Base-by-base conservation (phyloP, 2,329 filamentous ascomycete species). In the Nannizzia gypsea region DNA sequence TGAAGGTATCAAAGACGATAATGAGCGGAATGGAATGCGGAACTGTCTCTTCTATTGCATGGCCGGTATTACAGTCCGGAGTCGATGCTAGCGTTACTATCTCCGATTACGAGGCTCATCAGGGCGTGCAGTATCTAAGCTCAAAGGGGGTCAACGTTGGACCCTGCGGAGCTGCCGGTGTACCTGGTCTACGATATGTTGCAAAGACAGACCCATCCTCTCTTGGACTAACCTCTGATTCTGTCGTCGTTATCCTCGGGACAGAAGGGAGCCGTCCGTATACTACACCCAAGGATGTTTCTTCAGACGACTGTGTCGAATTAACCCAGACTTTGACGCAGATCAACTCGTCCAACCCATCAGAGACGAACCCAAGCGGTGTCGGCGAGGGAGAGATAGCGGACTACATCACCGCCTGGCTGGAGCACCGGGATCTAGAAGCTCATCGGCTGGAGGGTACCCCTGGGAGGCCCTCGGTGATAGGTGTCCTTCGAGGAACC, bases 21-120 rank as follows among this genome's bases (percentile, higher is more conserved):
- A 90, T 90, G 86, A 79, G 80, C 42, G 87, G 87, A 0, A 81
- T 90, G 74, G 83, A 88, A 64, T 90, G 87, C 62, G 86, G 86
- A 0, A 88, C 84, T 0, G 77, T 87, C 0, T 88, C 86, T 0
- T 75, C 75, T 0, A 82, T 80, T 0, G 84, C 86, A 0, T 91
- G 86, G 84, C 77, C 82, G 0, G 67, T 83, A 0, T 68, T 91
- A 2, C 71, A 74, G 6, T 67, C 74, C 0, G 81, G 83, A 0
- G 77, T 89, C 0, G 83, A 88, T 71, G 81, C 79, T 0, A 81
- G 80, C 58, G 71, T 85, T 0, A 80, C 79, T 0, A 78, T 90
- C 0, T 81, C 80, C 0, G 86, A 88, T 64, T 68, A 70, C 11
- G 84, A 90, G 61, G 77, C 81, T 0, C 86, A 90, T 64, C 60